A percentile compares a stretch with the other conserved stretches of the same genome.
These are phyloP conservation scores for Colletotrichum endophyticum DNA, from an alignment of 2,329 filamentous ascomycete species.

Conservation along the genomic window DNA sequence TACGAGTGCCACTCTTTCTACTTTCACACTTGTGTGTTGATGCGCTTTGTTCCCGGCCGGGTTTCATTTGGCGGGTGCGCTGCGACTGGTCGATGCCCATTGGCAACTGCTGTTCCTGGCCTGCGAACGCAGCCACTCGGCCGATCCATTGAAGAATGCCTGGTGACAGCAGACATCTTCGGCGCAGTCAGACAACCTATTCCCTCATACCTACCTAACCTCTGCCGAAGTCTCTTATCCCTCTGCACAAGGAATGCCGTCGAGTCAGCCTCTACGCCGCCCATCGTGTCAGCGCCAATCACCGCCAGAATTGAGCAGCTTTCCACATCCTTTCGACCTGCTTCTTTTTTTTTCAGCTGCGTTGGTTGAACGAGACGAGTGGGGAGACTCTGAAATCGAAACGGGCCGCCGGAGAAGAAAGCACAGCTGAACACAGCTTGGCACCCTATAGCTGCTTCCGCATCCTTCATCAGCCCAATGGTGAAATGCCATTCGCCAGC, in stretches of 20 bases:
- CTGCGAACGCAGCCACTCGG: not conserved
- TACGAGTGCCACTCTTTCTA: not conserved
- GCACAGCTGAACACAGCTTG: not conserved
- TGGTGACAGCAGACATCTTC: not conserved
- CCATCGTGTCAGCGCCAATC: not conserved
- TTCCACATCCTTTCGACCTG: not conserved
- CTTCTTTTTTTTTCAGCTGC: not conserved
- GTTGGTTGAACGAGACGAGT: not conserved
- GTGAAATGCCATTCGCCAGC: not conserved
- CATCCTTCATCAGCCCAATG: not conserved
- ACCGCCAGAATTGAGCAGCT: not conserved
- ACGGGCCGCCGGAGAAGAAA: not conserved
- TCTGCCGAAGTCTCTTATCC: not conserved
- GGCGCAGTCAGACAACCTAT: not conserved
- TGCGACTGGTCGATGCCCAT: not conserved
- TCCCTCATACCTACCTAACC: not conserved
- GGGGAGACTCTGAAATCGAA: not conserved
- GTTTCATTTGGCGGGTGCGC: not conserved
- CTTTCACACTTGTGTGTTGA: not conserved
- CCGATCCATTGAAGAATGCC: not conserved
- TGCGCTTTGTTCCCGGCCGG: constrained; percentile 1
- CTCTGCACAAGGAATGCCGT: not conserved
- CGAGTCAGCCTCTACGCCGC: not conserved
- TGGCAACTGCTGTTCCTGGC: not conserved
- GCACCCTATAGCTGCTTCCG: not conserved